Evolutionary conservation across 768 basidiomycete species (phyloP).

Genomic region (Cystoderma amianthinum): DNA sequence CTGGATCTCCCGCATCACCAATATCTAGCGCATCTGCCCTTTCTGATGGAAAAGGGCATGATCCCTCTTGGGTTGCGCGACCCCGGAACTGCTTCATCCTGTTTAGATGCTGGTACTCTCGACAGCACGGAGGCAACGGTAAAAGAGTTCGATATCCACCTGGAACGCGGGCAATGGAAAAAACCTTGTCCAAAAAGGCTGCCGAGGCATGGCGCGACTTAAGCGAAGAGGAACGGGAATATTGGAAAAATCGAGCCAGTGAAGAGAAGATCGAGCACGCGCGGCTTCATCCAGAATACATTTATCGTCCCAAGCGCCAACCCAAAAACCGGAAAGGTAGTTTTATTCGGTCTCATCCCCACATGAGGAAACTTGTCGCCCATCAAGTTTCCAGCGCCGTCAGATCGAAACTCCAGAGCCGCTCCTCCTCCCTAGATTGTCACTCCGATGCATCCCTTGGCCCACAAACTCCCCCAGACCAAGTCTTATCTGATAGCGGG

Average conservation of each 20-base stretch:
- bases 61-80: slow-evolving; percentile 57
- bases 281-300: slow-evolving; percentile 52
- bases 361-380: too few relatives aligned
- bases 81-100: slow-evolving; percentile 70
- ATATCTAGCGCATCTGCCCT: neutral
- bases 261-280: slow-evolving; percentile 52
- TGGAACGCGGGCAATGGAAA: slow-evolving; percentile 27
- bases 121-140: slow-evolving; percentile 31
- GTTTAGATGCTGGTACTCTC: slow-evolving; percentile 62
- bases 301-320: slow-evolving; percentile 52
- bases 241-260: slow-evolving; percentile 47
- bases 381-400: too few relatives aligned
- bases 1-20: neutral
- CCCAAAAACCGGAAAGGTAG: slow-evolving; percentile 15
- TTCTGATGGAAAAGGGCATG: slow-evolving; percentile 9
- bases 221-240: slow-evolving; percentile 33
- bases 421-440: too few relatives aligned
- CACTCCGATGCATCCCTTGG: too few relatives aligned
- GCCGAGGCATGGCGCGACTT: slow-evolving; percentile 70
- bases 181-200: slow-evolving; percentile 70
- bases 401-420: too few relatives aligned
- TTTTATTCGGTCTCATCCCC: too few relatives aligned
- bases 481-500: too few relatives aligned
- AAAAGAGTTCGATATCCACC: slow-evolving; percentile 26
- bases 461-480: too few relatives aligned